phyloP scores from a whole-genome alignment of 2,329 filamentous ascomycete species.

The Diatrype stigma region DNA sequence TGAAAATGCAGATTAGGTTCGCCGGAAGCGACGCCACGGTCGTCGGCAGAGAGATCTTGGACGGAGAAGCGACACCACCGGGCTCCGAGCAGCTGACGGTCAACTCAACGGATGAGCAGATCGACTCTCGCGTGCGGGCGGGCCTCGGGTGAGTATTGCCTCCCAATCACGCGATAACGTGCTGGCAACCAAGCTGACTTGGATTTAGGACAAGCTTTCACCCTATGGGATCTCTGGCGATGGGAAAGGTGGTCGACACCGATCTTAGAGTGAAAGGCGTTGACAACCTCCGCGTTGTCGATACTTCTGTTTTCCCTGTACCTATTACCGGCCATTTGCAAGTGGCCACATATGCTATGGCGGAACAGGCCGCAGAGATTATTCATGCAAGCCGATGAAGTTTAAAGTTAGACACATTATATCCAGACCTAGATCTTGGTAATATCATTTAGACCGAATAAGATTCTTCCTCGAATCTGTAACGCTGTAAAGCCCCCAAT shows the following conservation, averaged over 20 bases:
- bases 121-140: slow-evolving; percentile 9
- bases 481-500: too few relatives aligned
- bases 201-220: slow-evolving; percentile 22
- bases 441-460: too few relatives aligned
- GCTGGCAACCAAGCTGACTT: not conserved
- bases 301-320: slow-evolving; percentile 31
- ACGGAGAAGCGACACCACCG: slow-evolving; percentile 16
- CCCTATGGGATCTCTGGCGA: slow-evolving; percentile 23
- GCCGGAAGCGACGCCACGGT: slow-evolving; percentile 12
- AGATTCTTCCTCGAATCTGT: too few relatives aligned
- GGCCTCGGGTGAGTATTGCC: slow-evolving; percentile 5
- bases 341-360: slow-evolving; percentile 48
- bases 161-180: not conserved
- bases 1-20: slow-evolving; percentile 20
- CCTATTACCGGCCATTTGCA: slow-evolving; percentile 42
- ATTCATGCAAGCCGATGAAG: too few relatives aligned
- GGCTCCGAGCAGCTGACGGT: slow-evolving; percentile 10
- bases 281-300: slow-evolving; percentile 31
- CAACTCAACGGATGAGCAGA: slow-evolving; percentile 10
- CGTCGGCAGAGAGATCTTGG: slow-evolving; percentile 22
- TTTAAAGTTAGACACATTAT: too few relatives aligned
- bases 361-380: slow-evolving; percentile 55
- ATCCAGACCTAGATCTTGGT: too few relatives aligned
- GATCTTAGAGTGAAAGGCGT: slow-evolving; percentile 33
- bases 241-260: slow-evolving; percentile 31